These are phyloP conservation scores for Tympanopsis confertula DNA, from an alignment of 2,329 filamentous ascomycete species.

Conservation along the genomic window DNA sequence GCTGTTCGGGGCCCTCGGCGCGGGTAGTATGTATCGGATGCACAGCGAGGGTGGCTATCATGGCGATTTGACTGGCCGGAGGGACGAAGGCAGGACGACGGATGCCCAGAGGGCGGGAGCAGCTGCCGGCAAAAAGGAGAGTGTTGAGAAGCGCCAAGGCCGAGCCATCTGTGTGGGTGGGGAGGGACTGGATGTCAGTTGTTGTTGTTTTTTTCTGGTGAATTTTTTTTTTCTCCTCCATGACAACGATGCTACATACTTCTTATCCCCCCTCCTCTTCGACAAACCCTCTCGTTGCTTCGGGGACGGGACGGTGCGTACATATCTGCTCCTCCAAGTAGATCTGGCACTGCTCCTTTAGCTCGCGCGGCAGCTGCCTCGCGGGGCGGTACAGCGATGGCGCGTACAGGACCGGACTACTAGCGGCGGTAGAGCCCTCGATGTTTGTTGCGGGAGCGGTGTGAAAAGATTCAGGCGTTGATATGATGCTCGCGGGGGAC, in stretches of 20 bases:
- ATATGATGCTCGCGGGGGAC: too few relatives aligned
- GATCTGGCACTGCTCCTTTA: constrained; percentile 56
- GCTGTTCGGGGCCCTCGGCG: constrained; percentile 45
- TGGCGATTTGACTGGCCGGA: constrained; percentile 59
- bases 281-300: too few relatives aligned
- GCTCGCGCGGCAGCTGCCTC: constrained; percentile 44
- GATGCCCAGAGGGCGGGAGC: constrained; percentile 8
- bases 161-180: constrained; percentile 28
- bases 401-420: too few relatives aligned
- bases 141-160: constrained; percentile 54
- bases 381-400: constrained; percentile 39
- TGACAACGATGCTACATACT: too few relatives aligned
- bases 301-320: constrained; percentile 23
- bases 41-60: constrained; percentile 71
- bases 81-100: constrained; percentile 48
- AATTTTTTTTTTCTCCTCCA: too few relatives aligned
- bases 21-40: constrained; percentile 73
- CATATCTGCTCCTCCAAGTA: constrained; percentile 68
- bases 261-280: too few relatives aligned
- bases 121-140: constrained; percentile 42
- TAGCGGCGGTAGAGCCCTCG: too few relatives aligned
- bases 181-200: constrained; percentile 4
- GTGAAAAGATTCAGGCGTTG: too few relatives aligned
- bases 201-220: background rate
- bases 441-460: too few relatives aligned